Evolutionary conservation across 441 rosid genomes (phyloP).

Genomic region (Arabidopsis hybrid): DNA sequence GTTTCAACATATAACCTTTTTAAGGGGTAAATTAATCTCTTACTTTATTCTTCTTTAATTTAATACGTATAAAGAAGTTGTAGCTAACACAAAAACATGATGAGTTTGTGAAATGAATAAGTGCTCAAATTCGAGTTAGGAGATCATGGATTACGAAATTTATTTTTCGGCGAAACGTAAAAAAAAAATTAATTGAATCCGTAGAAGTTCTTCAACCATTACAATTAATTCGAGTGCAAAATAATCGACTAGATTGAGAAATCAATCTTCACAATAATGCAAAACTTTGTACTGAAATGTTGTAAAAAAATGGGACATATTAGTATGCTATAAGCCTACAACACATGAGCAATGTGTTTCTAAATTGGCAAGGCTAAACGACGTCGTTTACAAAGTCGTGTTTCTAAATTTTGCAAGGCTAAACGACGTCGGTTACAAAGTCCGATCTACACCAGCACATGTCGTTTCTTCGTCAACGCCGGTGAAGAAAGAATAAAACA

Average conservation of each 20-base stretch:
- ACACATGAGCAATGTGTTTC: too few relatives aligned
- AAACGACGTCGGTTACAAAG: too few relatives aligned
- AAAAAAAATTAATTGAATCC: too few relatives aligned
- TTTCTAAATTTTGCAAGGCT: too few relatives aligned
- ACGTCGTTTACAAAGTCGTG: too few relatives aligned
- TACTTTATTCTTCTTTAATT: not conserved
- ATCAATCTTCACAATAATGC: too few relatives aligned
- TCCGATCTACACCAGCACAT: conserved; percentile 1
- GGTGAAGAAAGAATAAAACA: conserved; percentile 8
- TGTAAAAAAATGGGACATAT: too few relatives aligned
- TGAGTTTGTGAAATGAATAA: not conserved
- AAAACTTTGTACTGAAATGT: too few relatives aligned
- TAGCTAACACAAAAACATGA: not conserved
- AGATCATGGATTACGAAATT: not conserved
- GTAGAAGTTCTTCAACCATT: not conserved
- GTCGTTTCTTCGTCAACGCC: conserved; percentile 15
- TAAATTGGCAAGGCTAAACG: not conserved
- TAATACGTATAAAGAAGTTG: not conserved
- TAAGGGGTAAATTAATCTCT: not conserved
- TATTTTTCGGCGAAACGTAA: too few relatives aligned
- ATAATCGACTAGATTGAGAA: too few relatives aligned
- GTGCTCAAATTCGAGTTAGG: not conserved
- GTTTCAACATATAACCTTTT: not conserved
- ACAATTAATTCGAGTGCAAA: not conserved
- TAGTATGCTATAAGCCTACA: too few relatives aligned